phyloP scores from a whole-genome alignment of 1,284 basidiomycete species.

The Sporisorium scitamineum region DNA sequence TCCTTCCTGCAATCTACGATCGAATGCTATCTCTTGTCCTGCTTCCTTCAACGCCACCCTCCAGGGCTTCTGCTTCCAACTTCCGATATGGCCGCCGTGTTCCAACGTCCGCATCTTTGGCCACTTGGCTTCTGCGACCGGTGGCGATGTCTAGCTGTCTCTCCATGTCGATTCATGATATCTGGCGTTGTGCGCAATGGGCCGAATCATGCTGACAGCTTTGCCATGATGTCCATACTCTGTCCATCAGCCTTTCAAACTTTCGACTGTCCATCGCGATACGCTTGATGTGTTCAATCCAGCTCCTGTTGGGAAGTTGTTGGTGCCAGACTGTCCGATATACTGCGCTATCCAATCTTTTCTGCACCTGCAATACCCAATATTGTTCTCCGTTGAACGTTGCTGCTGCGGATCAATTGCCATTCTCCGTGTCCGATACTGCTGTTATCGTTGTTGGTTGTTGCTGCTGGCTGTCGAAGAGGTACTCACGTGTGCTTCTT shows the following conservation, averaged over 20 bases:
- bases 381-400: not conserved
- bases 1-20: not conserved
- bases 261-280: not conserved
- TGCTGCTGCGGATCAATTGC: conserved; percentile 4
- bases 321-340: no score
- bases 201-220: no score
- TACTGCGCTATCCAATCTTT: not conserved
- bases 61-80: not conserved
- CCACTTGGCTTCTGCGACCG: no score
- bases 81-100: no score
- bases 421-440: conserved; percentile 1
- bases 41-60: not conserved
- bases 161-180: no score
- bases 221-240: no score
- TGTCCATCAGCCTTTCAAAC: no score
- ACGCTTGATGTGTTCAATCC: not conserved
- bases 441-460: not conserved
- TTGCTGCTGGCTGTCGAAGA: conserved; percentile 9
- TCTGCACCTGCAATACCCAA: not conserved
- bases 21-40: not conserved
- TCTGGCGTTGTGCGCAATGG: no score
- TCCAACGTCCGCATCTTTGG: no score
- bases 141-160: no score
- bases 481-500: conserved; percentile 92
- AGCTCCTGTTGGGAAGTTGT: no score